These are phyloP conservation scores for Lachancea mirantina DNA, from an alignment of 805 yeast genomes.

Conservation along the genomic window DNA sequence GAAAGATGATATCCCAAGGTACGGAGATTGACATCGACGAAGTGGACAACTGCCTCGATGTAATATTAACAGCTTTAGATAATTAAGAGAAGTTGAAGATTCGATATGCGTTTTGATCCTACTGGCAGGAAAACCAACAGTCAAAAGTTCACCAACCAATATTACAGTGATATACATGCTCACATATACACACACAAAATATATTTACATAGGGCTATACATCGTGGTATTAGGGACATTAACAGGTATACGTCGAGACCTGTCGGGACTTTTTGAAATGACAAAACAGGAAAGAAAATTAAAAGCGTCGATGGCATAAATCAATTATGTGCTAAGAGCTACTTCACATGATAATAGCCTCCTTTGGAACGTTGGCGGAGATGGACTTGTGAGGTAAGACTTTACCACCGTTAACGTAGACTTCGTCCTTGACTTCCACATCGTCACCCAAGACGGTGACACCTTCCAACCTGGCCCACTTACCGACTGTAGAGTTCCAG, in stretches of 20 bases:
- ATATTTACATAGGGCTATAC: no score
- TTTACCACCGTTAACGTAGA: slow-evolving; percentile 98
- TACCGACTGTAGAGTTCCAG: slow-evolving; percentile 97
- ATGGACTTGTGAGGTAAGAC: slow-evolving; percentile 98
- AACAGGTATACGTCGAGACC: no score
- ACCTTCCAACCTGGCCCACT: slow-evolving; percentile 98
- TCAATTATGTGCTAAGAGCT: background rate
- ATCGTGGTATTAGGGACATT: no score
- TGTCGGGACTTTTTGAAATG: no score
- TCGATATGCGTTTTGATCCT: no score
- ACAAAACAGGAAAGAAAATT: no score
- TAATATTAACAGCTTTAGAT: slow-evolving; percentile 35
- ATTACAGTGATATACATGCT: no score
- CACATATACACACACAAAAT: no score
- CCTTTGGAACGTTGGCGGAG: slow-evolving; percentile 93
- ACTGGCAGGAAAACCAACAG: no score
- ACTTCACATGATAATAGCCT: slow-evolving; percentile 90
- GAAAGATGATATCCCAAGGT: slow-evolving; percentile 59
- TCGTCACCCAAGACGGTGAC: slow-evolving; percentile 98
- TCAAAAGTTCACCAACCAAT: no score
- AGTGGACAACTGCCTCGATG: slow-evolving; percentile 60
- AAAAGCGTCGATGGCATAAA: no score
- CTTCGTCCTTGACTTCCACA: slow-evolving; percentile 95
- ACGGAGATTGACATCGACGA: slow-evolving; percentile 62
- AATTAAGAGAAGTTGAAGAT: no score